Conservation (phyloP, 148 eudicot genomes). For the Camellia lanceoleosa region DNA sequence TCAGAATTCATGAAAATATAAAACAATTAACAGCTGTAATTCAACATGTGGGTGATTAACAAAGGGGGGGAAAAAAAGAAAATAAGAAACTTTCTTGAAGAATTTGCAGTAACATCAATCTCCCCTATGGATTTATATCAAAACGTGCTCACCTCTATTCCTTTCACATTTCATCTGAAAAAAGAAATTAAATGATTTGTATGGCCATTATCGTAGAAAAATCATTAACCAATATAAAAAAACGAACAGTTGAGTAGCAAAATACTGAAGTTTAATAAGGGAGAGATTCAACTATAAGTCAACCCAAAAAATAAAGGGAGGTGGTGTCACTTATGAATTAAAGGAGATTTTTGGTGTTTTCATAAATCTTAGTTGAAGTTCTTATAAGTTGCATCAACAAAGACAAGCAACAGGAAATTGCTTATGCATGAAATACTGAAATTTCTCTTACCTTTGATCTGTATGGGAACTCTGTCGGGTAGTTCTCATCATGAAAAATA, state of each 20-base stretch:
- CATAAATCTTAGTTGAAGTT: neutral
- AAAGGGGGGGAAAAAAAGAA: no score
- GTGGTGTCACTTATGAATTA: neutral
- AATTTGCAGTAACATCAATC: neutral
- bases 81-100: neutral
- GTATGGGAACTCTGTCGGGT: conserved; percentile 75
- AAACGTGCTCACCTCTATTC: no score
- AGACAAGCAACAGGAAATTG: neutral
- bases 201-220: neutral
- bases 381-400: neutral
- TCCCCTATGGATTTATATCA: neutral
- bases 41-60: no score
- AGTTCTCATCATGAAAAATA: conserved; percentile 57
- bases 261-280: neutral
- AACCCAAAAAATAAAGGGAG: neutral
- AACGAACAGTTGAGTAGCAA: neutral
- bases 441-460: conserved; percentile 65
- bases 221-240: neutral
- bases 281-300: neutral
- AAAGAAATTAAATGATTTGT: neutral
- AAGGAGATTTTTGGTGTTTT: no score
- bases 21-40: neutral
- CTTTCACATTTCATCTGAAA: neutral
- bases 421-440: neutral
- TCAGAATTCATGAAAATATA: conserved; percentile 8